Evolutionary conservation across 768 basidiomycete genomes (phyloP), one percentile per base, ranked within the genome.

Genomic region (Collybiopsis luxurians): DNA sequence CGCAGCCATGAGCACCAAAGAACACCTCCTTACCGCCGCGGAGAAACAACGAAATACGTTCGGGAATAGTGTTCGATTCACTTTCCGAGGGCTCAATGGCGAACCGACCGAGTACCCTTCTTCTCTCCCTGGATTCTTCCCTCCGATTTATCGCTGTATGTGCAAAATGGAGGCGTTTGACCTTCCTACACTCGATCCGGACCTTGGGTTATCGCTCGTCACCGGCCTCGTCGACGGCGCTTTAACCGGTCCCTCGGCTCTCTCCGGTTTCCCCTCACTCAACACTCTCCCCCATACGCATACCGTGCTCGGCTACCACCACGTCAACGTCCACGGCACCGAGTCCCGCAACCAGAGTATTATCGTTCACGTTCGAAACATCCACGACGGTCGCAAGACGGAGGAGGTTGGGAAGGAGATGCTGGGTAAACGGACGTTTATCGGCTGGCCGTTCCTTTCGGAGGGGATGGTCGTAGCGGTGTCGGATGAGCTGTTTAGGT

Each of bases 251-350:
- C 80, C 83, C 4, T 80, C 86, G 34, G 92, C 95, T 5, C 79
- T 98, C 5, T 94, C 97, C 0, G 97, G 97, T 10, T 99, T 99
- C 81, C 96, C 97, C 0, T 96, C 97, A 1, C 80, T 98, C 28
- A 83, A 95, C 59, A 97, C 95, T 0, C 79, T 98, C 7, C 91
- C 90, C 0, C 82, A 93, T 65, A 84, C 81, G 0, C 45, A 55
- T 47, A 85, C 89, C 11, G 73, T 77, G 23, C 77, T 98, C 23
- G 94, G 87, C 15, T 81, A 84, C 70, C 96, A 98, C 65, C 85
- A 88, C 21, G 95, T 98, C 63, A 97, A 95, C 66, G 87, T 98
- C 12, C 96, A 98, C 69, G 92, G 92, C 53, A 75, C 85, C 0
- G 95, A 97, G 67, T 92, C 86, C 61, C 81, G 87, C 36, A 96